Base-by-base conservation (phyloP, 2,329 filamentous ascomycete species). In the Cytospora chrysosperma region DNA sequence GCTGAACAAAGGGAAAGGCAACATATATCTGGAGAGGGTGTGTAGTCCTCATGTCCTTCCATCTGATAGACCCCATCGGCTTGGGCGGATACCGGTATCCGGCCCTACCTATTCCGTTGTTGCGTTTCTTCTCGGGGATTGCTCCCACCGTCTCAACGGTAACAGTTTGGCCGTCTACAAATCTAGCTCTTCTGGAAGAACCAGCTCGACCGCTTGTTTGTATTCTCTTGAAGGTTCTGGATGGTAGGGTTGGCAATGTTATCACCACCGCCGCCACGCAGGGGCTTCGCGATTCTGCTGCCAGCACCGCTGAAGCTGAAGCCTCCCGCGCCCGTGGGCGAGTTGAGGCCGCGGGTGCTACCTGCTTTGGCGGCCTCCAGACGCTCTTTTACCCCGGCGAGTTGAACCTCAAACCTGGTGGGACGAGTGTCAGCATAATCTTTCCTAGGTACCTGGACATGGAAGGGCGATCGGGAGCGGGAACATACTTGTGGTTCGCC, bases 371-470 rank as follows among this genome's bases (percentile, higher is more conserved):
- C 95, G 59, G 92, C 91, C 79, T 99, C 95, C 69, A 99, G 89
- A 67, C 95, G 91, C 76, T 99, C 95, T 82, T 98, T 99, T 78
- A 99, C 95, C 58, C 93, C 93, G 51, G 93, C 91, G 75, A 99
- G 91, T 79, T 99, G 95, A 43, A 92, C 89, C 82, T 99, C 95
- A 82, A 99, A 99, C 76, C 95, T 98, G 75, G n/a, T 28, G 51
- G 69, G 62, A 62, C 30, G 51, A 50, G 49, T 32, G 59, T 66
- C 58, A 59, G 40, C 24, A 47, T 69, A 67, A 61, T 28, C 30
- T 21, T 65, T 40, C 10, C 53, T 32, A 32, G 43, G 57, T 59
- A 64, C 52, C 51, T 43, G 37, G 49, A 59, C 27, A 32, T 30
- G 40, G 43, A 61, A 62, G 40, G 59, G 66, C 56, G 37, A 34